Conservation (phyloP, 345 rosid species). For the Adansonia digitata region DNA sequence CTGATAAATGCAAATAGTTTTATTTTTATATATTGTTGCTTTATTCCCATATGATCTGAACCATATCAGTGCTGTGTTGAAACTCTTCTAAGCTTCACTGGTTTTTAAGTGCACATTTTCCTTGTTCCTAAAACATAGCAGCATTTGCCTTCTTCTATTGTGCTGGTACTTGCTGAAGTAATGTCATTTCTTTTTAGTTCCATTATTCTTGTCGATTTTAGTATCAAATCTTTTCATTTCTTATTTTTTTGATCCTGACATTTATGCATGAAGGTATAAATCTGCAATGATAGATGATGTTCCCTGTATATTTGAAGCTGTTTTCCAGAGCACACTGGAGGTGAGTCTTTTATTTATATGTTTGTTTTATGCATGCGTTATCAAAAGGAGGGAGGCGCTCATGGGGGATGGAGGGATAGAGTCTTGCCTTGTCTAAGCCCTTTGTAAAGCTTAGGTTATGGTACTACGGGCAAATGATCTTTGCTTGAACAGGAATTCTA, state of each 20-base stretch:
- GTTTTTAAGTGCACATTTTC: background rate
- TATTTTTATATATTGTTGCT: background rate
- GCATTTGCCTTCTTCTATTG: background rate
- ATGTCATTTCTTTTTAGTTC: background rate
- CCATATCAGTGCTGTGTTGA: background rate
- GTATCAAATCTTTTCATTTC: background rate
- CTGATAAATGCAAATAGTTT: background rate
- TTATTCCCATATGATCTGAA: background rate
- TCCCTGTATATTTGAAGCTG: conserved; percentile 95
- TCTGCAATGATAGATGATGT: conserved; percentile 93
- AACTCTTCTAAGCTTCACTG: background rate
- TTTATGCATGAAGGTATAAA: conserved; percentile 59
- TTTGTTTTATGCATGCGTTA: background rate
- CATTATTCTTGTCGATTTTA: background rate
- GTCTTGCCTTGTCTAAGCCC: background rate
- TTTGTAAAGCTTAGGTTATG: background rate
- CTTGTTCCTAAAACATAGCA: background rate
- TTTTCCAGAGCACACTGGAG: conserved; percentile 97
- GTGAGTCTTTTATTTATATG: conserved; percentile 31
- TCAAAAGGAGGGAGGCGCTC: too few species aligned
- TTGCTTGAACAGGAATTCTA: background rate
- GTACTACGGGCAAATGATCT: background rate
- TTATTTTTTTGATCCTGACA: background rate
- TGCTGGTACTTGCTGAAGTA: background rate
- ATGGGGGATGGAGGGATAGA: background rate